Percentiles rank a stretch among this genome's conserved stretches.
Evolutionary conservation across 371 early-diverging fungal species (phyloP).

Genomic region (Mycotypha africana): DNA sequence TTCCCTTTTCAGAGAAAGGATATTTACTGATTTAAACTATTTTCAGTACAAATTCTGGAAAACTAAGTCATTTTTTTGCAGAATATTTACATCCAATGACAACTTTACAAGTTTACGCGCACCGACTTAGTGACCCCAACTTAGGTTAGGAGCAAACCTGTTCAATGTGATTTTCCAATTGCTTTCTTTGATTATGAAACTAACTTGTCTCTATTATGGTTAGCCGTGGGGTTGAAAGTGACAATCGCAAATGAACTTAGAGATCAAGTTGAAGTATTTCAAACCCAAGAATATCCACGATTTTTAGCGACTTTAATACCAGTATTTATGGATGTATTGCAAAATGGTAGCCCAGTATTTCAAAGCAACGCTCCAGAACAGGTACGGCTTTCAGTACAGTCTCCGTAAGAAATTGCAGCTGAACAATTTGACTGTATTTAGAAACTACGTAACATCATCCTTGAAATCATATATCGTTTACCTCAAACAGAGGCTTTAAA

Average conservation of each 20-base stretch:
- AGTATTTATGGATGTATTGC: conserved; percentile 75
- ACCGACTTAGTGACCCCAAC: conserved; percentile 60
- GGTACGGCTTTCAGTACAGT: no score
- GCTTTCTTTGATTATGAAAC: neutral
- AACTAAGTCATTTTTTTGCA: no score
- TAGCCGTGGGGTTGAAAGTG: conserved; percentile 62
- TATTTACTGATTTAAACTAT: no score
- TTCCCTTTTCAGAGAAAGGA: no score
- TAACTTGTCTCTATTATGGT: neutral
- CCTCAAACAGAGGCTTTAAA: conserved; percentile 80
- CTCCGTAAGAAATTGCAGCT: no score
- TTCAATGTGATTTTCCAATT: no score
- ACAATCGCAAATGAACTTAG: conserved; percentile 85
- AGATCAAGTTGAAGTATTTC: conserved; percentile 89
- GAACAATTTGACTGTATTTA: no score
- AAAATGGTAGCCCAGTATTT: conserved; percentile 76
- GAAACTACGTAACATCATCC: conserved; percentile 85
- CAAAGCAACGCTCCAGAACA: conserved; percentile 78
- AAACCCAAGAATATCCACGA: conserved; percentile 76
- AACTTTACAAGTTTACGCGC: conserved; percentile 63
- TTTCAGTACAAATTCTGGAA: no score
- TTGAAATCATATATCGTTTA: conserved; percentile 91
- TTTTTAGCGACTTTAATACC: conserved; percentile 78
- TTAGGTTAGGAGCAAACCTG: conserved; percentile 49
- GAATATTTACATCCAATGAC: no score